Percentiles rank a stretch among this genome's conserved stretches.
These are phyloP conservation scores for Dryas octopetala DNA, from an alignment of 306 rosid genomes.

Conservation along the genomic window DNA sequence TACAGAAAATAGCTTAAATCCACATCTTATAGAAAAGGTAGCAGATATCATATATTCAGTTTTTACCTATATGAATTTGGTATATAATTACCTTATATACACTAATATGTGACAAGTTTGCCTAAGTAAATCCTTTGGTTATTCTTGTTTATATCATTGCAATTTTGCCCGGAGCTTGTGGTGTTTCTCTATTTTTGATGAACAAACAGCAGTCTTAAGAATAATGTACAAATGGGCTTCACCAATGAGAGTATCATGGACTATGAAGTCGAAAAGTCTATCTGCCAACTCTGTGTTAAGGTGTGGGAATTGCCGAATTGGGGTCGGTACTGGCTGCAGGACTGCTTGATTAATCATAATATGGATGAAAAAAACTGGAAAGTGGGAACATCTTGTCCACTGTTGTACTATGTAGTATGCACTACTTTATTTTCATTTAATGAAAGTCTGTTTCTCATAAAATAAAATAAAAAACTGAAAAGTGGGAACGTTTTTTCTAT, in stretches of 20 bases:
- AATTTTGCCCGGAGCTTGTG: background rate
- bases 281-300: background rate
- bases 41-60: slow-evolving; percentile 12
- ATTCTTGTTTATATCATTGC: background rate
- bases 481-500: background rate
- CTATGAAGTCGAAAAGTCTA: slow-evolving; percentile 2
- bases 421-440: too few relatives aligned
- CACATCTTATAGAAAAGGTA: slow-evolving; percentile 89
- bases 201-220: background rate
- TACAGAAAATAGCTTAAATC: slow-evolving; percentile 75
- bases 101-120: background rate
- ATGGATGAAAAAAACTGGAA: background rate
- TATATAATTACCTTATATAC: background rate
- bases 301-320: background rate
- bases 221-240: background rate
- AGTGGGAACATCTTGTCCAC: background rate
- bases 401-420: too few relatives aligned
- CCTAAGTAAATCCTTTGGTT: background rate
- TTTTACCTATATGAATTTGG: slow-evolving; percentile 2
- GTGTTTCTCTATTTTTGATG: background rate
- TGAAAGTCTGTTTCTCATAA: too few relatives aligned
- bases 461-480: background rate
- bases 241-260: background rate
- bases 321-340: background rate
- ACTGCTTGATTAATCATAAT: background rate